A percentile compares a stretch with the other conserved stretches of the same genome.
These are phyloP conservation scores for Syzygium malaccense DNA, from an alignment of 441 rosid genomes.

Conservation along the genomic window DNA sequence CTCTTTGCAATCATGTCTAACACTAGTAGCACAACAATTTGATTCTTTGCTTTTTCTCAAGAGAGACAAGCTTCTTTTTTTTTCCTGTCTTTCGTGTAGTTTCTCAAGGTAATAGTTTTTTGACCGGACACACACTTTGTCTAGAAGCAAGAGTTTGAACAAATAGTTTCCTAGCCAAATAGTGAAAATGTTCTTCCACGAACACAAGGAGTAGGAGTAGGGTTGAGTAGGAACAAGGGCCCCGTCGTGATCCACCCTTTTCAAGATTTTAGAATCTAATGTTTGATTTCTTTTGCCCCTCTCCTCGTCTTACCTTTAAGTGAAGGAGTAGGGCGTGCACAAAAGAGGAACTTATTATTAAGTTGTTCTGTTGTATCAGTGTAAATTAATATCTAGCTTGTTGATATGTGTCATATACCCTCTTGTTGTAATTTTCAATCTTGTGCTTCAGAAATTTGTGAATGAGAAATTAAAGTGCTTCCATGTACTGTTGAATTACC, in stretches of 20 bases:
- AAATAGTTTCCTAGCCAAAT: not conserved
- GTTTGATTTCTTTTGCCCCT: not conserved
- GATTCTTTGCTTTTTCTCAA: not conserved
- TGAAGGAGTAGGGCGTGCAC: not conserved
- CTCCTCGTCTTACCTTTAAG: not conserved
- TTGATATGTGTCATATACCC: not conserved
- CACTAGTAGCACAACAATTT: not conserved
- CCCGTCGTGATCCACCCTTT: not conserved
- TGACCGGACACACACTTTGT: not conserved
- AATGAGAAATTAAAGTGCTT: not conserved
- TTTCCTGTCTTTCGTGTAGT: not conserved
- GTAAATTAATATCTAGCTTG: not conserved
- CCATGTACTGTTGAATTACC: not conserved
- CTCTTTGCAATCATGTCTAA: not conserved
- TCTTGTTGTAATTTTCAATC: not conserved
- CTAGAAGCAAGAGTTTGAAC: not conserved
- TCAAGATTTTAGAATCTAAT: not conserved
- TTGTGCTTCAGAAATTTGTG: not conserved
- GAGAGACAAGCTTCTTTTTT: not conserved
- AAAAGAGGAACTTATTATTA: not conserved
- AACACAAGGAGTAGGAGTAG: not conserved
- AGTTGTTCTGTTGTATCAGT: not conserved
- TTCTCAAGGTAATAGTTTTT: not conserved
- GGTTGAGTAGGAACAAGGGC: not conserved
- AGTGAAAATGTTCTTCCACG: not conserved